Base-by-base conservation (phyloP, 1,139 yeast genomes). In the Protomyces inouyei region DNA sequence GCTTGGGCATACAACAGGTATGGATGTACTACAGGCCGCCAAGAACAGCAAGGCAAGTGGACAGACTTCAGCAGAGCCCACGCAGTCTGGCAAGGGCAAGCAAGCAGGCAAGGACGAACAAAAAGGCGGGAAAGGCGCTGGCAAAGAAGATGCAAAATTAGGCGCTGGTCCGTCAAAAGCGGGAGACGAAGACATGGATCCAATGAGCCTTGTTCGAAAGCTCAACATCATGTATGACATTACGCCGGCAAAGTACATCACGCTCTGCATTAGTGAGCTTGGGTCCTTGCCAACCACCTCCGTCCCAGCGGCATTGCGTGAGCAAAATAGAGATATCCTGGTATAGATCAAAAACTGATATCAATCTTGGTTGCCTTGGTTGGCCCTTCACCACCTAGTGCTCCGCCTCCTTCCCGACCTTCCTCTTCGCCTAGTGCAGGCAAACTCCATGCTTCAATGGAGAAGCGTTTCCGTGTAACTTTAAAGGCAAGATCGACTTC, bases 201-300 rank as follows among this genome's bases (percentile, higher is more conserved):
- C 81, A 28, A 78, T 82, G 36, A 82, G 84, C 45, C 80, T 82
- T 68, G 80, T 92, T 73, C 88, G 87, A 73, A 82, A 91, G 53
- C 83, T 91, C 72, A 90, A 90, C 73, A 85, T 93, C 69, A 82
- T 93, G 82, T 95, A 90, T 75, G 99, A 93, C 76, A 82, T 93
- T 71, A 92, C 98, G 1, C 98, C 97, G 45, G 96, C 97, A 21
- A 91, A 86, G 70, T 89, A 88, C 71, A 90, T 93, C 71, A 91
- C 92, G 74, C 93, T 95, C 78, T 92, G 95, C 66, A 89, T 95
- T 61, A 93, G 98, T 1, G 99, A 93, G 74, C 84, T 92, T 68
- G 99, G 99, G 28, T 90, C 96, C 3, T 80, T 95, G 70, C 98
- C 98, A 5, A 96, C 98, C 54, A 88, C 96, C 8, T 90, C 98